Conservation (phyloP, 2,329 filamentous ascomycete species). For the Stagonosporopsis chrysanthemi region DNA sequence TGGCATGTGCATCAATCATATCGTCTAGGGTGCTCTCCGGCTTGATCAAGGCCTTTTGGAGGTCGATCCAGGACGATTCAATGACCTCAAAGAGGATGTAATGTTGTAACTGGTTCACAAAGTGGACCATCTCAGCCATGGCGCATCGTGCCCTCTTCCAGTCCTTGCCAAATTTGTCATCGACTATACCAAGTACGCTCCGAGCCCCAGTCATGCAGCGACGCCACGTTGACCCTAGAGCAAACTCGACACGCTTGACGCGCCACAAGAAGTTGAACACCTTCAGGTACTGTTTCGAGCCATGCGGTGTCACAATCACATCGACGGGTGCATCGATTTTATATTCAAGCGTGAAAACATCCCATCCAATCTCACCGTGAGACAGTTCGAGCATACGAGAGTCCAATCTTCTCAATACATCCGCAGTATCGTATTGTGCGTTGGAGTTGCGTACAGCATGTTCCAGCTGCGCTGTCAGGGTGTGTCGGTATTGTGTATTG, state of each 20-base stretch:
- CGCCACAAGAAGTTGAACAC: conserved; percentile 99
- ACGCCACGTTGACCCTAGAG: conserved; percentile 87
- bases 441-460: conserved; percentile 97
- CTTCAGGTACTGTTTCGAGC: conserved; percentile 94
- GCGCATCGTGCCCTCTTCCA: conserved; percentile 92
- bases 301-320: conserved; percentile 95
- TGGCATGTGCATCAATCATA: conserved; percentile 87
- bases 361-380: conserved; percentile 97
- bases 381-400: conserved; percentile 98
- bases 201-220: conserved; percentile 94
- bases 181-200: conserved; percentile 82
- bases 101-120: conserved; percentile 95
- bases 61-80: conserved; percentile 90
- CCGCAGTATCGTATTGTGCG: conserved; percentile 91
- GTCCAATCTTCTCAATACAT: conserved; percentile 89
- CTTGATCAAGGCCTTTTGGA: conserved; percentile 81
- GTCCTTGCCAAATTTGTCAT: conserved; percentile 74
- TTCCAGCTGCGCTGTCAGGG: conserved; percentile 94
- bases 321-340: conserved; percentile 97
- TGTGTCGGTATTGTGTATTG: conserved; percentile 96
- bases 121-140: conserved; percentile 98
- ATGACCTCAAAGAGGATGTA: conserved; percentile 99
- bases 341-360: conserved; percentile 98
- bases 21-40: conserved; percentile 94
- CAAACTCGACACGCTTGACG: conserved; percentile 97